phyloP scores from a whole-genome alignment of 2,329 filamentous ascomycete species.

The Talaromyces sp. region DNA sequence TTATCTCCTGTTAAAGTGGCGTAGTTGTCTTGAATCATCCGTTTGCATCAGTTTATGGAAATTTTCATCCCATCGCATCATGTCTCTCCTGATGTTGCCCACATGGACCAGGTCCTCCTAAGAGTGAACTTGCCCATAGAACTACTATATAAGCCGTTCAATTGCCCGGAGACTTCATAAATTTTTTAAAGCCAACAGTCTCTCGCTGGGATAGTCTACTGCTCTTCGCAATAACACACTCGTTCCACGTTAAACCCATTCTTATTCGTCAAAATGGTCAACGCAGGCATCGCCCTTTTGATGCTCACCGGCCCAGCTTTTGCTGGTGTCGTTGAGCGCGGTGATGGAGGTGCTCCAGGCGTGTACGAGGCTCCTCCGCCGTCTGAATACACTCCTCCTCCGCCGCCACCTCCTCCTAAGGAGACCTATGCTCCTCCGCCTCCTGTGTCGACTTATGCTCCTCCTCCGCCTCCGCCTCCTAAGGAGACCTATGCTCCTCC shows the following conservation, averaged over 20 bases:
- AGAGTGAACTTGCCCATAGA: neutral
- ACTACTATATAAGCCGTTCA: conserved; percentile 10
- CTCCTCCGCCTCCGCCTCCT: neutral
- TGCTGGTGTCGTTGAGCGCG: conserved; percentile 23
- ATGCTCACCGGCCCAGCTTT: conserved; percentile 30
- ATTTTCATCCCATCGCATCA: neutral
- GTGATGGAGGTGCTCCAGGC: conserved; percentile 1
- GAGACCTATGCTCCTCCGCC: conserved; percentile 5
- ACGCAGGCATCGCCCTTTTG: conserved; percentile 27
- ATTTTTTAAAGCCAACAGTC: conserved; percentile 1
- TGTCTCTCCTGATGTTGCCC: neutral
- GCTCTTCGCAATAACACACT: conserved; percentile 14
- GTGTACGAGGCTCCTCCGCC: conserved; percentile 5
- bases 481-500: neutral
- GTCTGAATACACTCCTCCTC: neutral
- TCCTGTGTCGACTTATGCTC: conserved; percentile 2
- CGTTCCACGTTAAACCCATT: conserved; percentile 15
- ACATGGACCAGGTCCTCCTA: neutral
- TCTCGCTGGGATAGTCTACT: conserved; percentile 8
- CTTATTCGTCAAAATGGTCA: conserved; percentile 26
- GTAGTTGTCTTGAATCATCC: neutral
- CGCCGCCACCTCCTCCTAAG: conserved; percentile 1
- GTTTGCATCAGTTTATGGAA: conserved; percentile 4
- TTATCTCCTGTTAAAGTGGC: neutral
- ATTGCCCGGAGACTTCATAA: neutral